Evolutionary conservation across 768 basidiomycete species (phyloP), one percentile per base, ranked within the genome.

Genomic region (Hygrophorus pudorinus): DNA sequence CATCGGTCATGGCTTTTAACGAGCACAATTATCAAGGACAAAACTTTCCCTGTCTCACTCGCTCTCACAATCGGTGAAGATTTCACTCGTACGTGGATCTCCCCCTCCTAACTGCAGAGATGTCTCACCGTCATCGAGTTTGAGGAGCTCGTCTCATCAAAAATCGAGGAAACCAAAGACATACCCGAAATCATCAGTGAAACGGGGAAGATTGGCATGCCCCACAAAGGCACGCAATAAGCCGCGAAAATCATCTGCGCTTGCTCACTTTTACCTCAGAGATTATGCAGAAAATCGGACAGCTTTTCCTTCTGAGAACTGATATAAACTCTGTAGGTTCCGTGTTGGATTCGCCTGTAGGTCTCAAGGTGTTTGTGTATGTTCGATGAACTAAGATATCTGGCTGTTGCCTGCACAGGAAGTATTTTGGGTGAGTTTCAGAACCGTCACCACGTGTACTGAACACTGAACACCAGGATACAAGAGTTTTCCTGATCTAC

Each of bases 261-360:
- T 41, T 14, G 36, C 24, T 38, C 46, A 14, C 44, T 48, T 41
- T 39, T 48, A 44, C 39, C 45, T 39, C 16, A 47, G 93, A 96
- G 60, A 97, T 97, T 57, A 94, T 97, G 93, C 85, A 87, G 58
- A 89, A 96, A 63, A 97, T 94, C 50, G 93, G 93, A 35, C 86
- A 91, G 53, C 69, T 97, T 33, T 97, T 97, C 65, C 79, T 97
- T 31, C 68, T 96, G 53, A 73, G 93, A 50, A 90, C 93, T 43
- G 93, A 91, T 58, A 93, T 96, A 53, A 91, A 92, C 54, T 85
- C 90, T 36, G 92, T 96, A 42, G 93, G 93, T 38, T 93, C 91
- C 27, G 92, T 96, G n/a, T 67, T 97, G 35, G 92, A 97, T 68
- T 90, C 91, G 28, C 92, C 92, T 20, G 88, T 89, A 59, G 55